Base-by-base conservation (phyloP, 805 yeast genomes). In the Lachancea meyersii region DNA sequence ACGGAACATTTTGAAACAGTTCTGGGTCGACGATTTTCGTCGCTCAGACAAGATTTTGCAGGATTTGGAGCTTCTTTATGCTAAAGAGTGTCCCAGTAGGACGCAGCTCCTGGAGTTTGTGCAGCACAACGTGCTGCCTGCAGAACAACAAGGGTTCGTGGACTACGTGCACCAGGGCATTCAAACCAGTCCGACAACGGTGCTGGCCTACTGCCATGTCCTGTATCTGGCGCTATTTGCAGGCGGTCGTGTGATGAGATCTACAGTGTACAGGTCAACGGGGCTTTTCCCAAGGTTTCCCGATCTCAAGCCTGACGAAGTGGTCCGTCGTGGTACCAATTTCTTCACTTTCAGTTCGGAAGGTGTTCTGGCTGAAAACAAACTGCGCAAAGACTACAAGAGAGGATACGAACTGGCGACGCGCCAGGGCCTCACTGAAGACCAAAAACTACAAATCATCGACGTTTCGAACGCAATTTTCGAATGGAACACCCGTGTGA, bases 211-310 rank as follows among this genome's bases (percentile, higher is more conserved):
- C 61, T 77, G 86, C 68, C 95, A 86, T 59, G 93, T 84, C 37
- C 73, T 86, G 77, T 86, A 86, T 63, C 66, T 86, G 56, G 95
- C 93, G 0, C 71, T 86, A 39, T 86, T 86, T 67, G 95, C 95
- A 1, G 95, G 95, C 39, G 95, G 94, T 14, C 71, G 80, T 48
- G 70, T 86, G 26, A 72, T 86, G 77, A 68, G 81, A 46, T 79
- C 88, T 0, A 75, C 79, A 14, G 63, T 86, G 22, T 69, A 80
- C 39, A 76, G 73, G 54, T 80, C 87, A 19, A 66, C 81, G 5
- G 86, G 88, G 2, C 63, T 85, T 43, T 83, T 84, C 71, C 94
- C 95, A 8, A 80, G 80, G 51, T 75, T 80, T 36, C 76, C 76
- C 42, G 86, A 86, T 21, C 69, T 77, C 51, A 61, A 76, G n/a